Evolutionary conservation across 176 grass and related monocot genomes (phyloP).

Genomic region (Canna indica): DNA sequence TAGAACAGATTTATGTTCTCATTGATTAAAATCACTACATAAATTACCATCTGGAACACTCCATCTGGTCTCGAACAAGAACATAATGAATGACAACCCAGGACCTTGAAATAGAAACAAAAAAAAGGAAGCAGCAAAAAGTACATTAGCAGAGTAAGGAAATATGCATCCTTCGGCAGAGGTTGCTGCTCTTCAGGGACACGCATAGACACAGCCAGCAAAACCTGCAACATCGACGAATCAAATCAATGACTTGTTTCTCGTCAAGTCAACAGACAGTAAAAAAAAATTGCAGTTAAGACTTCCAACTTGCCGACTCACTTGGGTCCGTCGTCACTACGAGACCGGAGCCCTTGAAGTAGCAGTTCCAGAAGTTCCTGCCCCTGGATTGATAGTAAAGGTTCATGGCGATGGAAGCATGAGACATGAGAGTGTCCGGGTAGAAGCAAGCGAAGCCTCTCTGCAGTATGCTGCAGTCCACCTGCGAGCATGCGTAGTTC

Average conservation of each 20-base stretch:
- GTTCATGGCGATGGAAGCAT: constrained; percentile 43
- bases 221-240: constrained; percentile 5
- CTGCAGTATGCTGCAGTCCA: constrained; percentile 21
- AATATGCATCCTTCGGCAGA: no score
- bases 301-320: neutral
- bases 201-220: constrained; percentile 10
- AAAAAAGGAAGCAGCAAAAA: neutral
- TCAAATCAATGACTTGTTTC: no score
- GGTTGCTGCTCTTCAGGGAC: neutral
- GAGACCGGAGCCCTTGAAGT: constrained; percentile 24
- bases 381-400: constrained; percentile 32
- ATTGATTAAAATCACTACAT: neutral
- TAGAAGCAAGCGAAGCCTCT: constrained; percentile 25
- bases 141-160: no score
- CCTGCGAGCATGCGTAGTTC: constrained; percentile 4
- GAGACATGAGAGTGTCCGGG: constrained; percentile 31
- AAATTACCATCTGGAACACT: no score
- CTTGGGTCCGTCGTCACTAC: constrained; percentile 28
- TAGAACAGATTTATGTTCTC: no score
- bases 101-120: neutral
- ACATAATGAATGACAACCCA: no score
- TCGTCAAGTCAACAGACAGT: neutral
- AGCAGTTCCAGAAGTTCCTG: constrained; percentile 27
- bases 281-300: neutral
- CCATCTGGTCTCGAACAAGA: no score